Evolutionary conservation across 2,329 filamentous ascomycete species (phyloP).

Genomic region (Chaetomium olivaceum): DNA sequence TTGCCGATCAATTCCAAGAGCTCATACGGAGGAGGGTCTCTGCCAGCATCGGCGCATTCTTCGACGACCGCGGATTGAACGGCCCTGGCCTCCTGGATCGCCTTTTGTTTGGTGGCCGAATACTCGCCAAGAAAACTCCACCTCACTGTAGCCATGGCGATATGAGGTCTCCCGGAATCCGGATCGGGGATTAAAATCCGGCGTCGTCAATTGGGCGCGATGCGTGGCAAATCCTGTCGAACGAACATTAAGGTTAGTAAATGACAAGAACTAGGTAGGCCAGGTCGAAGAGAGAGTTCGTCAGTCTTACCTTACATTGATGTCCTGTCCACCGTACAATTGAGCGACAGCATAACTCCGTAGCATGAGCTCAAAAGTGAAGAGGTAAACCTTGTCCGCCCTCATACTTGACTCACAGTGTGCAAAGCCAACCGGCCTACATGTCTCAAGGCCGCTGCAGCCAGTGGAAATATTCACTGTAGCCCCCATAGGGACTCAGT

Average conservation of each 20-base stretch:
- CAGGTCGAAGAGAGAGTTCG: too few relatives aligned
- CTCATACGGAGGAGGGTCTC: not conserved
- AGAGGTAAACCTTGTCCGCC: too few relatives aligned
- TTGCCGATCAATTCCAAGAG: not conserved
- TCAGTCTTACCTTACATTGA: too few relatives aligned
- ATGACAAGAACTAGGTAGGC: not conserved
- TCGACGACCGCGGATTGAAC: not conserved
- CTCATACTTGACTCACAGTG: too few relatives aligned
- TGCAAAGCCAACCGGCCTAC: too few relatives aligned
- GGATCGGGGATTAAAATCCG: not conserved
- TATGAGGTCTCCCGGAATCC: not conserved
- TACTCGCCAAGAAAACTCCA: not conserved
- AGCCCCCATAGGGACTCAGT: too few relatives aligned
- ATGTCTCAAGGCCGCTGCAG: too few relatives aligned
- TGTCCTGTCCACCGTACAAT: too few relatives aligned
- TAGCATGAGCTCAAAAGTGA: too few relatives aligned
- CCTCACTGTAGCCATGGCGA: not conserved
- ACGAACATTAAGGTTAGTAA: not conserved
- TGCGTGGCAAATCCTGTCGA: not conserved
- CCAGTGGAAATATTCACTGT: too few relatives aligned
- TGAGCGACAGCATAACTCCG: too few relatives aligned
- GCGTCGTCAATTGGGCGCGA: not conserved
- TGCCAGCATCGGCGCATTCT: not conserved
- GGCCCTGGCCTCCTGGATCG: too few relatives aligned
- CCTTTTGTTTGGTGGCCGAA: not conserved